A percentile compares a stretch with the other conserved stretches of the same genome.
phyloP scores from a whole-genome alignment of 2,329 filamentous ascomycete species.

The Exophiala lecanii-corni region DNA sequence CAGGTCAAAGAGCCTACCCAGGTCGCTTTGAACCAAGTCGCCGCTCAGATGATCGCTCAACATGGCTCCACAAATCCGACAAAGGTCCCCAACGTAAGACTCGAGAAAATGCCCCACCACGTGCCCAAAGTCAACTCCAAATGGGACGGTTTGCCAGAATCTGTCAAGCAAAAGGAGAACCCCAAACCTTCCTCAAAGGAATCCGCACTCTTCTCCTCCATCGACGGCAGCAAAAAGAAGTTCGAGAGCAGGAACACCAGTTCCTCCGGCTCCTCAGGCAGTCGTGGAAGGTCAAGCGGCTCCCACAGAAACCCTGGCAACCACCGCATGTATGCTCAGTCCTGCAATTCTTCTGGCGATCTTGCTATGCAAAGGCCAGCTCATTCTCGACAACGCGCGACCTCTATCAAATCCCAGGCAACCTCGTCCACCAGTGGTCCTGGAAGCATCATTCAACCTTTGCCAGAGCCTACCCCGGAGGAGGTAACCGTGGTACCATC shows the following conservation, averaged over 20 bases:
- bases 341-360: slow-evolving; percentile 21
- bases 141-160: slow-evolving; percentile 49
- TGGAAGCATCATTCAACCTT: slow-evolving; percentile 5
- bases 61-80: slow-evolving; percentile 37
- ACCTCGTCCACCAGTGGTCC: slow-evolving; percentile 4
- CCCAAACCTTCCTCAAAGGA: slow-evolving; percentile 6
- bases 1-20: slow-evolving; percentile 48
- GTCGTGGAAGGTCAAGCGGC: slow-evolving; percentile 11
- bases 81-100: slow-evolving; percentile 36
- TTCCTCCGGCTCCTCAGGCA: slow-evolving; percentile 16
- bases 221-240: slow-evolving; percentile 3
- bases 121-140: slow-evolving; percentile 52
- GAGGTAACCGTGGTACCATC: neutral
- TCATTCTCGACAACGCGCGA: neutral
- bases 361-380: slow-evolving; percentile 14
- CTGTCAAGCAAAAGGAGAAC: slow-evolving; percentile 30
- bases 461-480: neutral
- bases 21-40: slow-evolving; percentile 43
- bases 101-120: slow-evolving; percentile 43
- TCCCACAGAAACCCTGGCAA: slow-evolving; percentile 11
- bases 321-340: slow-evolving; percentile 15
- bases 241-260: slow-evolving; percentile 12
- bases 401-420: slow-evolving; percentile 3
- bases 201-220: slow-evolving; percentile 3
- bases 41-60: slow-evolving; percentile 32